Conservation (phyloP, 2,329 filamentous ascomycete genomes). For the Microdochium trichocladiopsis region DNA sequence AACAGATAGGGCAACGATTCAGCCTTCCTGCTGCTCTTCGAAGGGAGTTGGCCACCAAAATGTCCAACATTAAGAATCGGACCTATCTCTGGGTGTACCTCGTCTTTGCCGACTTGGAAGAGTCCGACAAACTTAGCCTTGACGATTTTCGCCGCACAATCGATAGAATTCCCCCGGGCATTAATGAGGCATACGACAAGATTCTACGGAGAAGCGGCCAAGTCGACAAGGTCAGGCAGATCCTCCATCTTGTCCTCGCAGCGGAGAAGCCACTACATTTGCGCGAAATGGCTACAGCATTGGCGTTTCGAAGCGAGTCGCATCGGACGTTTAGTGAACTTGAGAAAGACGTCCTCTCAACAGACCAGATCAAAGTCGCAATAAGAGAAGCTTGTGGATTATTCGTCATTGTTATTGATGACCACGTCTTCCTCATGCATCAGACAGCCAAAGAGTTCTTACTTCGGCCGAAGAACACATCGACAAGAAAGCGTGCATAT, state of each 20-base stretch:
- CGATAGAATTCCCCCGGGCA: conserved; percentile 11
- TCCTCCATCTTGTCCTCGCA: conserved; percentile 26
- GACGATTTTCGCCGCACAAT: conserved; percentile 6
- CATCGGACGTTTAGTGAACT: conserved; percentile 4
- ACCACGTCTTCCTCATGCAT: conserved; percentile 27
- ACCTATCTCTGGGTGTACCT: conserved; percentile 17
- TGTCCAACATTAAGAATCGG: conserved; percentile 9
- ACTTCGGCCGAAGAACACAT: too few species aligned
- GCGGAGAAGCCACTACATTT: conserved; percentile 22
- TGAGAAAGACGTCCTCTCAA: conserved; percentile 5
- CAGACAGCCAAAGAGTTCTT: conserved; percentile 31
- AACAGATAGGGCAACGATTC: conserved; percentile 2
- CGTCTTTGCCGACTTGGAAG: conserved; percentile 8
- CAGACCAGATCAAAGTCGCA: conserved; percentile 6
- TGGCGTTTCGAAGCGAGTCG: conserved; percentile 10
- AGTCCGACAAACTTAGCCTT: conserved; percentile 5
- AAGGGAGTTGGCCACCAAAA: conserved; percentile 3
- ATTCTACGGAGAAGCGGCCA: conserved; percentile 22
- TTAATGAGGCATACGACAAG: conserved; percentile 24
- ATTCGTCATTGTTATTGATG: conserved; percentile 23
- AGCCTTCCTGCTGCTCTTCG: conserved; percentile 1
- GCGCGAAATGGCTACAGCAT: conserved; percentile 21
- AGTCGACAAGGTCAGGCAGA: conserved; percentile 12
- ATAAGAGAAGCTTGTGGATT: conserved; percentile 24
- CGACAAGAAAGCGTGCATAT: too few species aligned